A percentile compares a stretch with the other conserved stretches of the same genome.
Conservation (phyloP, 2,329 filamentous ascomycete genomes). For the Aspergillus carbonarius region DNA sequence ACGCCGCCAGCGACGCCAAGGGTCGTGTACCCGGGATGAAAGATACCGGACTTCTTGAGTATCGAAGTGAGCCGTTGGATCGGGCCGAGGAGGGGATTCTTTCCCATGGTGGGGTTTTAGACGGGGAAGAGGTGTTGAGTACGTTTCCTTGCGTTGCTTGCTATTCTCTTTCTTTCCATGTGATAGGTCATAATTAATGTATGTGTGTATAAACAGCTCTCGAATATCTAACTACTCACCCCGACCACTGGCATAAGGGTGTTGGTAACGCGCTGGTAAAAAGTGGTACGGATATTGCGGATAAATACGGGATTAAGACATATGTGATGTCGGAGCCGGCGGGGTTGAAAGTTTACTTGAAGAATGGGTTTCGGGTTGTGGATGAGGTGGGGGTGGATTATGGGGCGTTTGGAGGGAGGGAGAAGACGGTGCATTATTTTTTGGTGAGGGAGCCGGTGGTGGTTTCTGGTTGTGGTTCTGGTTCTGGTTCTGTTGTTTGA, state of each 20-base stretch:
- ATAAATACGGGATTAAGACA: not conserved
- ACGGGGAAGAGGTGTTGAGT: not conserved
- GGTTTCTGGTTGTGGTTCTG: too few species aligned
- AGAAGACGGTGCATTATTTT: not conserved
- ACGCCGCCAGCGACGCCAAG: not conserved
- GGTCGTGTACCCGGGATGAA: not conserved
- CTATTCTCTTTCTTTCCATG: too few species aligned
- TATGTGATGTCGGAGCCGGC: conserved; percentile 5
- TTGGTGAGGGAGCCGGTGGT: not conserved
- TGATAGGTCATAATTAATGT: too few species aligned
- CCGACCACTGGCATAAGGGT: not conserved
- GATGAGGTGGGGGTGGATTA: not conserved
- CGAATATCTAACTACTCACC: conserved; percentile 1
- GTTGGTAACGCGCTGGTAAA: not conserved
- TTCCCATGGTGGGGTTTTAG: not conserved
- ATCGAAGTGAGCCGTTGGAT: not conserved
- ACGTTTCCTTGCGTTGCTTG: too few species aligned
- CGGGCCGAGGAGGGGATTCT: not conserved
- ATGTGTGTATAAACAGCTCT: too few species aligned
- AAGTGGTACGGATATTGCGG: not conserved
- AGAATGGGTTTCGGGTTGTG: conserved; percentile 1
- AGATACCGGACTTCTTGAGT: not conserved
- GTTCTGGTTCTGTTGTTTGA: too few species aligned
- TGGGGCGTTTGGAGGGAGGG: not conserved
- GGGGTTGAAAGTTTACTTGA: conserved; percentile 1